A percentile compares a stretch with the other conserved stretches of the same genome.
Conservation (phyloP, 2,329 filamentous ascomycete species). For the Botrytis pseudocinerea region DNA sequence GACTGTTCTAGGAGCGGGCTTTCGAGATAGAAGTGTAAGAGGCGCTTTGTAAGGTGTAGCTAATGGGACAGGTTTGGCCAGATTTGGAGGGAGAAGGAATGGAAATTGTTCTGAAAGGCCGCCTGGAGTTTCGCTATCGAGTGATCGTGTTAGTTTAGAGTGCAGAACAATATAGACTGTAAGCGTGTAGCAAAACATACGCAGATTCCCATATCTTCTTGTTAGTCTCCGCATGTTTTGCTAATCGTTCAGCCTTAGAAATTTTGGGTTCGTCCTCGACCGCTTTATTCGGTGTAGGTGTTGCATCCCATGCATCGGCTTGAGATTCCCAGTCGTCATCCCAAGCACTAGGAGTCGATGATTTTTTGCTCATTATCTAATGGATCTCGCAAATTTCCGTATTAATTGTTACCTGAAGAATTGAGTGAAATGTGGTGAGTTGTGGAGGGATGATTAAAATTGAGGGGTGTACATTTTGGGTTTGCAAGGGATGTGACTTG, state of each 20-base stretch:
- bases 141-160: background rate
- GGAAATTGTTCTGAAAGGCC: slow-evolving; percentile 63
- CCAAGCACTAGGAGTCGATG: slow-evolving; percentile 73
- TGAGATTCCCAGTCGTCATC: slow-evolving; percentile 83
- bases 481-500: slow-evolving; percentile 7
- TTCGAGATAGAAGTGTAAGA: slow-evolving; percentile 82
- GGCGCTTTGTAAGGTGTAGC: slow-evolving; percentile 75
- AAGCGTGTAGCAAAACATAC: slow-evolving; percentile 49
- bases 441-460: slow-evolving; percentile 7
- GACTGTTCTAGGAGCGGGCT: slow-evolving; percentile 63
- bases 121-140: slow-evolving; percentile 62
- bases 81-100: slow-evolving; percentile 53
- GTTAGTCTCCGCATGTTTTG: slow-evolving; percentile 80
- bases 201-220: slow-evolving; percentile 86
- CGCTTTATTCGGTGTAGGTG: slow-evolving; percentile 27
- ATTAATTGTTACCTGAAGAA: background rate
- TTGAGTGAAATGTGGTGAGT: slow-evolving; percentile 8
- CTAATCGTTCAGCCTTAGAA: slow-evolving; percentile 74
- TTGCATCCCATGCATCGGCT: slow-evolving; percentile 58
- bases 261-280: slow-evolving; percentile 43
- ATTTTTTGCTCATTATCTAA: slow-evolving; percentile 42
- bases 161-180: background rate
- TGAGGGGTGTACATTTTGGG: slow-evolving; percentile 16
- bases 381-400: background rate
- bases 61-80: slow-evolving; percentile 48